These are phyloP conservation scores for Pontederia paniculata DNA, from an alignment of 176 grass and related monocot species.

Conservation along the genomic window DNA sequence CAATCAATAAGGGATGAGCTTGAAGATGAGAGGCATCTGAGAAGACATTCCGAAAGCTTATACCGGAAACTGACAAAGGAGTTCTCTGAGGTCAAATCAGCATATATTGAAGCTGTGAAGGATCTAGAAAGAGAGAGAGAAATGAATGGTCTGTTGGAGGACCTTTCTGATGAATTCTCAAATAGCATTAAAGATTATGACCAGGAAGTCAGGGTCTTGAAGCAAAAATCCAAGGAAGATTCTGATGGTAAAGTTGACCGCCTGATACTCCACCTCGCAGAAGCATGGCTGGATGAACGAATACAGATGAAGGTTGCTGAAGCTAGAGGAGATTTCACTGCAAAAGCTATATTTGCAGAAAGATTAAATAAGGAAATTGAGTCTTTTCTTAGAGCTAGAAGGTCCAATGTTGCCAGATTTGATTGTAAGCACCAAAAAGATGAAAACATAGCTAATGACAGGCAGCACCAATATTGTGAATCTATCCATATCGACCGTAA, in stretches of 20 bases:
- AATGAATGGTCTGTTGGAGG: slow-evolving; percentile 51
- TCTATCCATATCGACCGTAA: slow-evolving; percentile 40
- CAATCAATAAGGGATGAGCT: slow-evolving; percentile 54
- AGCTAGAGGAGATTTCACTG: slow-evolving; percentile 28
- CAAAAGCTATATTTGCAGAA: slow-evolving; percentile 47
- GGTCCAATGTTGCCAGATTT: slow-evolving; percentile 19
- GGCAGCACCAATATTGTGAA: slow-evolving; percentile 63
- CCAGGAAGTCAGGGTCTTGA: slow-evolving; percentile 71
- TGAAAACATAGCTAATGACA: slow-evolving; percentile 39
- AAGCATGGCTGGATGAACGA: slow-evolving; percentile 94
- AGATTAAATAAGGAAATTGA: slow-evolving; percentile 70
- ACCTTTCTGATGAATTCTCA: slow-evolving; percentile 84
- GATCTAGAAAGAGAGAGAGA: slow-evolving; percentile 76
- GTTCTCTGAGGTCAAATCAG: slow-evolving; percentile 54
- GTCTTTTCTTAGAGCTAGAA: slow-evolving; percentile 50
- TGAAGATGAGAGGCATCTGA: slow-evolving; percentile 68
- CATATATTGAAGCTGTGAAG: slow-evolving; percentile 56
- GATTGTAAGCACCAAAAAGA: slow-evolving; percentile 23
- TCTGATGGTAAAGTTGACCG: slow-evolving; percentile 57
- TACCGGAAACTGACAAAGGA: slow-evolving; percentile 78
- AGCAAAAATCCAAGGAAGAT: slow-evolving; percentile 52
- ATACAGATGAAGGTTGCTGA: slow-evolving; percentile 73
- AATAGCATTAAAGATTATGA: slow-evolving; percentile 78
- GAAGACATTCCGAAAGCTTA: slow-evolving; percentile 61
- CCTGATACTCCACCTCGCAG: slow-evolving; percentile 66